A percentile compares a stretch with the other conserved stretches of the same genome.
phyloP scores from a whole-genome alignment of 2,329 filamentous ascomycete species.

The Ophiostoma sp. region DNA sequence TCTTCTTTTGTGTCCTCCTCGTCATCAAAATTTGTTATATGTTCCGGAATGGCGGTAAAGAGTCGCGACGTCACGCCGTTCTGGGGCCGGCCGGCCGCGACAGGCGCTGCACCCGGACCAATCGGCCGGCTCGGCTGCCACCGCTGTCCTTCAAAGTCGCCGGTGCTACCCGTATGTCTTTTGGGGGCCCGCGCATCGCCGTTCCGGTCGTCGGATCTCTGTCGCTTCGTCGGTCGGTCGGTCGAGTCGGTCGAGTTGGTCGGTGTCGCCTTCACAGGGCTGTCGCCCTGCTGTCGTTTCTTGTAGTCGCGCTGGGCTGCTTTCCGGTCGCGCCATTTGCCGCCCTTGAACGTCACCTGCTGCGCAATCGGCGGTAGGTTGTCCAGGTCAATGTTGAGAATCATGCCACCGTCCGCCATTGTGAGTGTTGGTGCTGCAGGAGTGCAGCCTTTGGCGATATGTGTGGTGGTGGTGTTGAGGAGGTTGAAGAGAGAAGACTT shows the following conservation, averaged over 20 bases:
- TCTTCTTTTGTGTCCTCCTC: slow-evolving; percentile 45
- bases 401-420: slow-evolving; percentile 95
- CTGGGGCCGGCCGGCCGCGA: slow-evolving; percentile 16
- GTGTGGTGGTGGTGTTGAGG: background rate
- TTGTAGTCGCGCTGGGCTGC: slow-evolving; percentile 68
- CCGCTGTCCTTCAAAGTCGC: background rate
- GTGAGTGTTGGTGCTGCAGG: background rate
- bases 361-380: slow-evolving; percentile 62
- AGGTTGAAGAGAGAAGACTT: background rate
- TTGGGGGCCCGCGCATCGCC: slow-evolving; percentile 27
- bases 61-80: slow-evolving; percentile 75
- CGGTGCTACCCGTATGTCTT: slow-evolving; percentile 25
- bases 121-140: slow-evolving; percentile 16
- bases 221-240: slow-evolving; percentile 16
- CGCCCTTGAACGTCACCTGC: slow-evolving; percentile 74
- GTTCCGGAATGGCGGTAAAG: slow-evolving; percentile 83
- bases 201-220: slow-evolving; percentile 2
- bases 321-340: slow-evolving; percentile 87
- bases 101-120: slow-evolving; percentile 42
- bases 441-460: background rate
- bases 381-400: slow-evolving; percentile 84
- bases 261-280: too few relatives aligned
- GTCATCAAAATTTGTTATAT: slow-evolving; percentile 60
- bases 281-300: slow-evolving; percentile 27
- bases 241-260: background rate